Evolutionary conservation across 2,329 filamentous ascomycete genomes (phyloP), one percentile per base, ranked within the genome.

Genomic region (Diaporthe eres): DNA sequence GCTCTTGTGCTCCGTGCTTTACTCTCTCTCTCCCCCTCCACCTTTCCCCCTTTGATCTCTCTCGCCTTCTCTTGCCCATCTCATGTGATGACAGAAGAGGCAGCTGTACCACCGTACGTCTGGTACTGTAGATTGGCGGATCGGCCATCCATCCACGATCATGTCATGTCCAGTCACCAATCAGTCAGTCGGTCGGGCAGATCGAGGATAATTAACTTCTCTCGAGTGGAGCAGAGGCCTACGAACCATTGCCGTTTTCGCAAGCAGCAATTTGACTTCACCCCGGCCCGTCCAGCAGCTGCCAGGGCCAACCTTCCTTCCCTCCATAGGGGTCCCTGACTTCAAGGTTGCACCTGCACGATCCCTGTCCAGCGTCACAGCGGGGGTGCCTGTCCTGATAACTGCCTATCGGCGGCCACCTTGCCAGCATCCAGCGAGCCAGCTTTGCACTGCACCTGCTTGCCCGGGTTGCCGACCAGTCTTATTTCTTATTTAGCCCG

Each of bases 171-270:
- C 65, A 70, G 65, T 70, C 65, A 55, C 34, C 65, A 68, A 68
- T 68, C 65, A 42, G 37, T 70, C 55, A 44, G 37, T 73, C 47
- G 12, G 55, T 53, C 60, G 57, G 42, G 53, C 57, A 63, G 39
- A 67, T 53, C 71, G 44, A 22, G 19, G 28, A 68, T 34, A 47
- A 53, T 42, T 68, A 39, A 47, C 58, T 60, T 74, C 22, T 55
- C 19, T 19, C 6, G n/a, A n/a, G 63, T 51, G 67, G 72, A 57
- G 63, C 61, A 34, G 8, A 49, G 37, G 65, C 25, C 42, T 68
- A 51, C 65, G 39, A 75, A 60, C 72, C 55, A 37, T 63, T 72
- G 70, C 67, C 67, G 51, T 74, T 75, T 75, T 72, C 55, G 67
- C 73, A 42, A 60, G 55, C 53, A 63, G 73, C 55, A 75, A 75